These are phyloP conservation scores for Sarocladium strictum DNA, from an alignment of 2,329 filamentous ascomycete species.

Conservation along the genomic window DNA sequence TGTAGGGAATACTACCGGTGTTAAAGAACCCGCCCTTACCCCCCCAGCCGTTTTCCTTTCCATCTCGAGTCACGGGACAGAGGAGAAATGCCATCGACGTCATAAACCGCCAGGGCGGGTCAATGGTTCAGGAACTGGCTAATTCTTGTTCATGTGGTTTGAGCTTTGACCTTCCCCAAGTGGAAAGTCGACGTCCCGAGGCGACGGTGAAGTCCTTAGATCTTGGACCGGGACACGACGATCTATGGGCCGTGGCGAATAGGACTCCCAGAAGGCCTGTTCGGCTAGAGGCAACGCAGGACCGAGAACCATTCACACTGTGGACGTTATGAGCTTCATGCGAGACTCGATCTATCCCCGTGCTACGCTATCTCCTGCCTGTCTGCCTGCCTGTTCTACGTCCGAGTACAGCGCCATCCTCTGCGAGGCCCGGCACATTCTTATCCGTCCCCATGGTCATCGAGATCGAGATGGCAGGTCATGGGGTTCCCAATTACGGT, in stretches of 20 bases:
- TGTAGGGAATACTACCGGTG: no score
- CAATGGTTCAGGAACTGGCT: neutral
- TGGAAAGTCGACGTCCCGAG: neutral
- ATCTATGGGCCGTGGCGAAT: no score
- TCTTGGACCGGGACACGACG: no score
- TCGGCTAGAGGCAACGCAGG: no score
- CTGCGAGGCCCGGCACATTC: no score
- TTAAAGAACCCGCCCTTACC: neutral
- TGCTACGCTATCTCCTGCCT: no score
- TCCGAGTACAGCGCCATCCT: no score
- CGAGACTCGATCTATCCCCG: no score
- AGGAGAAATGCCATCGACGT: neutral
- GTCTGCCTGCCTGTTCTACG: no score
- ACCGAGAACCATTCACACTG: no score
- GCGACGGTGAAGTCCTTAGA: neutral
- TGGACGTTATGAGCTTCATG: no score
- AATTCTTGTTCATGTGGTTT: neutral
- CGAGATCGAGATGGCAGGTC: neutral
- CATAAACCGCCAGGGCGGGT: neutral
- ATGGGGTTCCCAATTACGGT: neutral
- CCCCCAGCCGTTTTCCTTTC: neutral
- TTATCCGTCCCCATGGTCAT: neutral
- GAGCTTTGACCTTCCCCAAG: neutral
- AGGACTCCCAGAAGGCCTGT: no score
- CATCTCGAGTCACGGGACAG: neutral